Percentiles rank a stretch among this genome's conserved stretches.
Conservation (phyloP, 1,284 basidiomycete species). For the Singerocomus inundabilis region DNA sequence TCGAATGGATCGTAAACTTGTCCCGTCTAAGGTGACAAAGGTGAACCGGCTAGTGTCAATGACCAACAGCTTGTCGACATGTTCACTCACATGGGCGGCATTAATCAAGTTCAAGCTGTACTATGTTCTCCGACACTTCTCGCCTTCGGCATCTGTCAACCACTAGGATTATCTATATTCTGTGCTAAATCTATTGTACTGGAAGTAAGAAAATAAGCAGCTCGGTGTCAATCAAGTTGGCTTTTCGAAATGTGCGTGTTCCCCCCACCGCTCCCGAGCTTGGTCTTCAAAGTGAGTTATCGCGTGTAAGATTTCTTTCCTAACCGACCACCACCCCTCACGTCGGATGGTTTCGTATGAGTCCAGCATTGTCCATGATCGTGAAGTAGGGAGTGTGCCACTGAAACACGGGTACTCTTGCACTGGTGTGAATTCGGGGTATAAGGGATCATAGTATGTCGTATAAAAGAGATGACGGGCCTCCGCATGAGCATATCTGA, state of each 20-base stretch:
- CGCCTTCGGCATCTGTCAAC: not conserved
- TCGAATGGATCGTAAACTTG: constrained; percentile 76
- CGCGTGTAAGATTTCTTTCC: constrained; percentile 23
- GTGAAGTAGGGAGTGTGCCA: constrained; percentile 22
- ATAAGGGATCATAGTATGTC: constrained; percentile 72
- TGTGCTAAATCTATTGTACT: constrained; percentile 13
- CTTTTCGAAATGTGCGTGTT: constrained; percentile 28
- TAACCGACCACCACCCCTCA: constrained; percentile 31
- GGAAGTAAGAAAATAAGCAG: constrained; percentile 18
- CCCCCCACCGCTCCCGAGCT: constrained; percentile 34
- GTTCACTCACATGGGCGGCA: constrained; percentile 31
- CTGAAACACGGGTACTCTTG: constrained; percentile 22
- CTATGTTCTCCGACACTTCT: not conserved
- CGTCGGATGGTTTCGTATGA: constrained; percentile 31
- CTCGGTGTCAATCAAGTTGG: constrained; percentile 26
- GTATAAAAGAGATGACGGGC: constrained; percentile 49
- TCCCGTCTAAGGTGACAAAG: constrained; percentile 51
- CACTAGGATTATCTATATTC: constrained; percentile 14
- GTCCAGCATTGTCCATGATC: constrained; percentile 29
- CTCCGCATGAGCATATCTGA: constrained; percentile 41
- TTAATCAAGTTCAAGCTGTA: constrained; percentile 7
- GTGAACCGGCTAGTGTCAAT: constrained; percentile 1
- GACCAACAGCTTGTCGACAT: not conserved
- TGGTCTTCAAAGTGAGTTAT: constrained; percentile 28
- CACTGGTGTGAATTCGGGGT: constrained; percentile 56